Percentiles rank a stretch among this genome's conserved stretches.
Conservation (phyloP, 78 protist species). For the Speleostelium caveatum region DNA sequence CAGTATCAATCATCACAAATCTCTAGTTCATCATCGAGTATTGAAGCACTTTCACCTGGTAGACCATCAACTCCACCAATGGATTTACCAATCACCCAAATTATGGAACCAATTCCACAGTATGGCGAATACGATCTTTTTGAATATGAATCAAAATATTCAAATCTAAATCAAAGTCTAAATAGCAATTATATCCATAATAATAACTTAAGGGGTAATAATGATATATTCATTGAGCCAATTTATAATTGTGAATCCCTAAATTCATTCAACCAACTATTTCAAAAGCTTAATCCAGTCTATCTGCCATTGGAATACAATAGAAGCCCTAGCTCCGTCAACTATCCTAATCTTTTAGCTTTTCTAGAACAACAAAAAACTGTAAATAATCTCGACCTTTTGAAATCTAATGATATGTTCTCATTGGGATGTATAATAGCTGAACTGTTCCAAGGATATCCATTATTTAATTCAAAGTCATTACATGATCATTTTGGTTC, state of each 20-base stretch:
- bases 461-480: slow-evolving; percentile 24
- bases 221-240: slow-evolving; percentile 18
- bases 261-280: slow-evolving; percentile 1
- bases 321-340: not conserved
- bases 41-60: not conserved
- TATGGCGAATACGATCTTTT: slow-evolving; percentile 35
- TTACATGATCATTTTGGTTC: slow-evolving; percentile 11
- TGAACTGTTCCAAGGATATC: slow-evolving; percentile 58
- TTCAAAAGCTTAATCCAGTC: slow-evolving; percentile 29
- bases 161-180: not conserved
- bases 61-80: not conserved
- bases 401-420: slow-evolving; percentile 75
- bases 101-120: slow-evolving; percentile 62
- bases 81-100: slow-evolving; percentile 28
- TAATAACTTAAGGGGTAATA: not conserved
- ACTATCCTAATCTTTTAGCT: not conserved
- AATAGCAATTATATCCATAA: not conserved
- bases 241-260: slow-evolving; percentile 21
- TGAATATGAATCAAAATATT: slow-evolving; percentile 39
- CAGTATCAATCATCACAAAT: not conserved
- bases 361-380: not conserved
- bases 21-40: not conserved
- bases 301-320: slow-evolving; percentile 64
- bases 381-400: slow-evolving; percentile 9
- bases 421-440: slow-evolving; percentile 72